Evolutionary conservation across 305 asterid genomes (phyloP), one percentile per base, ranked within the genome.

Genomic region (Solanum hybrid): DNA sequence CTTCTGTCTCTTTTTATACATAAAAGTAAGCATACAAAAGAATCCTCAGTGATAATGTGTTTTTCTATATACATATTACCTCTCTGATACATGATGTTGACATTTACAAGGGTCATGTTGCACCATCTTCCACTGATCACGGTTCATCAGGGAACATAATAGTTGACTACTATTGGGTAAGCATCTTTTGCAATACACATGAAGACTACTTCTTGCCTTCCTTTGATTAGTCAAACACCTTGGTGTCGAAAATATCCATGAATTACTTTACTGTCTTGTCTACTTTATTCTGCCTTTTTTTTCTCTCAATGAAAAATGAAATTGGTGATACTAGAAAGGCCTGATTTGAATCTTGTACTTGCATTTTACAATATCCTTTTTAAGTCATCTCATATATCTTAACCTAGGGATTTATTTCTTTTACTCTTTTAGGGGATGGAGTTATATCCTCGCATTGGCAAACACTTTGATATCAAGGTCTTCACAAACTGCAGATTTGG

Each of bases 401-500:
- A 85, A 85, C 75, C 76, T 57, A 51, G 42, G 42, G 46, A 85
- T 85, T 51, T 57, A 20, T 34, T 64, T 39, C 76, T 78, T 79
- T 88, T 31, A 79, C 73, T 86, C 86, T 90, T 92, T 71, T 95
- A 97, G 99, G 99, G 99, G 86, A 97, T 95, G 99, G 99, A 97
- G 92, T 93, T 97, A 84, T 97, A 97, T 94, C 99, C 99, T 89
- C 98, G 99, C 77, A 95, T 96, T 86, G 99, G 99, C 91, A 95
- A 94, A 94, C 92, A 94, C 95, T 96, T 97, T 89, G 99, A 97
- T 90, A 95, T 97, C 93, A 97, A 97, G 92, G 99, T 97, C 79
- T 97, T 97, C 91, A 97, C 99, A 57, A 97, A 97, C 92, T 97
- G 99, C 92, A 93, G 99, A 92, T 97, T 97, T 88, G 99, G 99